phyloP scores from a whole-genome alignment of 768 basidiomycete species.

The Tricholomella constricta region DNA sequence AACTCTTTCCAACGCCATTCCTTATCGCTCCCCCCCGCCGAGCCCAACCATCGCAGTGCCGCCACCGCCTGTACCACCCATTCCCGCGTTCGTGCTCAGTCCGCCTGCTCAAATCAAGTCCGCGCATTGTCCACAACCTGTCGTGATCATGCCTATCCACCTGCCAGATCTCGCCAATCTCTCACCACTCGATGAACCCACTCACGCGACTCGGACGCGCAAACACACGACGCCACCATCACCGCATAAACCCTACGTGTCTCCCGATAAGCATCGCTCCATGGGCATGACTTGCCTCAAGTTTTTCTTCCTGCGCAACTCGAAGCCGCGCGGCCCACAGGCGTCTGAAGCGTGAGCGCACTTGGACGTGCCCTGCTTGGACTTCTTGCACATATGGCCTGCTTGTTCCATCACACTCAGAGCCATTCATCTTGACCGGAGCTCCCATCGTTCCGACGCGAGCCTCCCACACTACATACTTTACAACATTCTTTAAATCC shows the following conservation, averaged over 20 bases:
- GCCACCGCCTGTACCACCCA: slow-evolving; percentile 59
- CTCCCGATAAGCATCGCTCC: slow-evolving; percentile 29
- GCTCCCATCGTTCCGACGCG: neutral
- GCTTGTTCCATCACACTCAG: neutral
- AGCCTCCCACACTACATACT: neutral
- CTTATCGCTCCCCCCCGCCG: slow-evolving; percentile 54
- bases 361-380: neutral
- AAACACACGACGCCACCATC: slow-evolving; percentile 9
- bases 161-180: slow-evolving; percentile 33
- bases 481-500: slow-evolving; percentile 6
- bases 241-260: neutral
- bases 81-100: slow-evolving; percentile 46
- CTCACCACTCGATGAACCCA: slow-evolving; percentile 23
- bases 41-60: slow-evolving; percentile 42
- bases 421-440: slow-evolving; percentile 5
- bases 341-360: slow-evolving; percentile 1
- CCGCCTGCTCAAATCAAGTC: slow-evolving; percentile 36
- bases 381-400: slow-evolving; percentile 3
- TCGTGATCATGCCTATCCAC: slow-evolving; percentile 29
- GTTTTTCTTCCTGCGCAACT: slow-evolving; percentile 48
- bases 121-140: slow-evolving; percentile 27
- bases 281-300: slow-evolving; percentile 51
- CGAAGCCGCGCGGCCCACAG: slow-evolving; percentile 19
- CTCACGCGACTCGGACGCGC: slow-evolving; percentile 8
- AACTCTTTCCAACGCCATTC: slow-evolving; percentile 37